Percentiles rank a stretch among this genome's conserved stretches.
Evolutionary conservation across 305 asterid species (phyloP).

Genomic region (Fraxinus angustifolia): DNA sequence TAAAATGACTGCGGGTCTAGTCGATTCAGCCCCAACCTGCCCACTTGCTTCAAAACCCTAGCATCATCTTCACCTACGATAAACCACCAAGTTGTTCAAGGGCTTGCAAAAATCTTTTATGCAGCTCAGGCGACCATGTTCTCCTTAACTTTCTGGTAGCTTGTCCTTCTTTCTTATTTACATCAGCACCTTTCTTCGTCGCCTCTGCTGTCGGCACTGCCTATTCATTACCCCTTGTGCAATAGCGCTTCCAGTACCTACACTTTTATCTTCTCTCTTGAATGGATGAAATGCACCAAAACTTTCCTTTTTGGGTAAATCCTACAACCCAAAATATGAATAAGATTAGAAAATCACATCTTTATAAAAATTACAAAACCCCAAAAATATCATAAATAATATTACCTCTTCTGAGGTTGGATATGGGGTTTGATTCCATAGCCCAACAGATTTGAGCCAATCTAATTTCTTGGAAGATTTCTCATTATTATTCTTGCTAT

Average conservation of each 20-base stretch:
- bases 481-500: conserved; percentile 25
- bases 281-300: conserved; percentile 79
- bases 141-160: conserved; percentile 62
- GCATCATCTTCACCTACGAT: too few relatives aligned
- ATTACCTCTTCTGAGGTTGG: conserved; percentile 50
- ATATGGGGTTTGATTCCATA: conserved; percentile 83
- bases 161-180: conserved; percentile 48
- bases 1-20: too few relatives aligned
- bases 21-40: too few relatives aligned
- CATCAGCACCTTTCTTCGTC: conserved; percentile 30
- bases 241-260: not conserved
- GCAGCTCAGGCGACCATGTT: conserved; percentile 89
- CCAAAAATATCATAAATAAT: too few relatives aligned
- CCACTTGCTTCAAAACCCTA: too few relatives aligned
- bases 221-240: not conserved
- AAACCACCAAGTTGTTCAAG: conserved; percentile 77
- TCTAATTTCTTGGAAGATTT: conserved; percentile 54
- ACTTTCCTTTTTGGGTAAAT: conserved; percentile 38
- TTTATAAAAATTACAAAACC: not conserved
- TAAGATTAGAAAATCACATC: conserved; percentile 10
- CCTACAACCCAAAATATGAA: conserved; percentile 26
- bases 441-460: conserved; percentile 95
- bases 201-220: conserved; percentile 1
- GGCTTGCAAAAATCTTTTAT: conserved; percentile 64
- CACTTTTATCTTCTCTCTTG: conserved; percentile 35